Percentiles rank a stretch among this genome's conserved stretches.
Conservation (phyloP, 345 rosid species). For the Pistacia vera region DNA sequence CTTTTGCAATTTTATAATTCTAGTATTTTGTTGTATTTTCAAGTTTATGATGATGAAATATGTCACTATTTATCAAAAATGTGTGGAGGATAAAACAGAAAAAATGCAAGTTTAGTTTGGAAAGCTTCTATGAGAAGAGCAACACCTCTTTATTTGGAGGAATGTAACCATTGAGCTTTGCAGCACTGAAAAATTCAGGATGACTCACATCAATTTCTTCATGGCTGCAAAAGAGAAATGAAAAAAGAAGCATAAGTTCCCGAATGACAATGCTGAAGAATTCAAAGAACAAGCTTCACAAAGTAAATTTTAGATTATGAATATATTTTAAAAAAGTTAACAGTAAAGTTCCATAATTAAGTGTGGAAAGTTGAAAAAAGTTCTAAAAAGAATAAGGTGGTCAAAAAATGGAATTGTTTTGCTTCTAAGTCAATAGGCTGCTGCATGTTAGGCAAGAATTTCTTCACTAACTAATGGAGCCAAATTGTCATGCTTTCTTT, state of each 20-base stretch:
- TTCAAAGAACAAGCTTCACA: constrained; percentile 3
- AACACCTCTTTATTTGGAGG: constrained; percentile 90
- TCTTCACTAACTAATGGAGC: background rate
- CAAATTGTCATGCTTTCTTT: background rate
- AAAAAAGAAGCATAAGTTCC: constrained; percentile 13
- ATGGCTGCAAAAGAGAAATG: constrained; percentile 60
- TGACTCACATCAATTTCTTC: constrained; percentile 94
- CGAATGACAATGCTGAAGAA: background rate
- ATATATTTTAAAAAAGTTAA: constrained; percentile 1
- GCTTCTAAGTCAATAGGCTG: background rate
- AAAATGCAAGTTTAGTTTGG: constrained; percentile 5
- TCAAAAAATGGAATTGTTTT: background rate
- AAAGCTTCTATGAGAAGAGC: background rate
- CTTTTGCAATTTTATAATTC: background rate
- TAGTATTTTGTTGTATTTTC: background rate
- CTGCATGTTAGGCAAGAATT: background rate
- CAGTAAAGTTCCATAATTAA: background rate
- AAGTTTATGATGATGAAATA: constrained; percentile 14
- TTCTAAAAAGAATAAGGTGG: background rate
- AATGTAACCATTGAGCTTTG: constrained; percentile 85
- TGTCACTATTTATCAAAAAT: background rate
- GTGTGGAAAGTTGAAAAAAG: background rate
- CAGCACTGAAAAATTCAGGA: constrained; percentile 89
- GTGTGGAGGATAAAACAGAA: background rate
- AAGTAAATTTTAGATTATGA: background rate